A percentile compares a stretch with the other conserved stretches of the same genome.
phyloP scores from a whole-genome alignment of 805 yeast species.

The Cyberlindnera galapagoensis region DNA sequence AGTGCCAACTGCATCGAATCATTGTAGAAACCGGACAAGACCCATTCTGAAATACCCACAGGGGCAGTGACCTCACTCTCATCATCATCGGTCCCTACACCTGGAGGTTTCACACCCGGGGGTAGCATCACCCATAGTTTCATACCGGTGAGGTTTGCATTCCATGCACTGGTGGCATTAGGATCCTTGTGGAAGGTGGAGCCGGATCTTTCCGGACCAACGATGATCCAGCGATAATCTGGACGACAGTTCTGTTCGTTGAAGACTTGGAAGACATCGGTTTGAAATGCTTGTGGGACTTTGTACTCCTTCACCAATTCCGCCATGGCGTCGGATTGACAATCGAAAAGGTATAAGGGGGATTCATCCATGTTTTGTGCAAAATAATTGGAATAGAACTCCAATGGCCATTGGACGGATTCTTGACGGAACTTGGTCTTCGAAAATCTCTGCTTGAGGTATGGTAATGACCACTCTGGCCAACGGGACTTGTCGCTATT shows the following conservation, averaged over 20 bases:
- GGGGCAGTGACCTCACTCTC: slow-evolving; percentile 91
- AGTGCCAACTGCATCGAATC: slow-evolving; percentile 53
- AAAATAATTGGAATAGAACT: slow-evolving; percentile 56
- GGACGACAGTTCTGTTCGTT: slow-evolving; percentile 52
- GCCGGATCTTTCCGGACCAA: slow-evolving; percentile 79
- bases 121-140: slow-evolving; percentile 90
- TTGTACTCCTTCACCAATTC: slow-evolving; percentile 46
- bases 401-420: slow-evolving; percentile 72
- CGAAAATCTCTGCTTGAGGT: slow-evolving; percentile 48
- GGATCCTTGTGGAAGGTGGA: slow-evolving; percentile 94
- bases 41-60: slow-evolving; percentile 91
- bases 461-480: slow-evolving; percentile 59
- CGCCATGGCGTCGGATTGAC: slow-evolving; percentile 62
- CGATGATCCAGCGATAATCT: slow-evolving; percentile 87
- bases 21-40: slow-evolving; percentile 70
- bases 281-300: slow-evolving; percentile 46
- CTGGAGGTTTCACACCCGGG: slow-evolving; percentile 73
- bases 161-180: slow-evolving; percentile 88
- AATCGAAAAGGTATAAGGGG: slow-evolving; percentile 82
- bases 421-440: slow-evolving; percentile 72
- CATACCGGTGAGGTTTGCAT: slow-evolving; percentile 63
- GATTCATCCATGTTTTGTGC: slow-evolving; percentile 65
- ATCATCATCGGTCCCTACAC: slow-evolving; percentile 67
- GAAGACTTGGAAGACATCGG: slow-evolving; percentile 59
- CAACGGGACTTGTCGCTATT: slow-evolving; percentile 33